Base-by-base conservation (phyloP, 2,329 filamentous ascomycete species). In the Cadophora sp. region DNA sequence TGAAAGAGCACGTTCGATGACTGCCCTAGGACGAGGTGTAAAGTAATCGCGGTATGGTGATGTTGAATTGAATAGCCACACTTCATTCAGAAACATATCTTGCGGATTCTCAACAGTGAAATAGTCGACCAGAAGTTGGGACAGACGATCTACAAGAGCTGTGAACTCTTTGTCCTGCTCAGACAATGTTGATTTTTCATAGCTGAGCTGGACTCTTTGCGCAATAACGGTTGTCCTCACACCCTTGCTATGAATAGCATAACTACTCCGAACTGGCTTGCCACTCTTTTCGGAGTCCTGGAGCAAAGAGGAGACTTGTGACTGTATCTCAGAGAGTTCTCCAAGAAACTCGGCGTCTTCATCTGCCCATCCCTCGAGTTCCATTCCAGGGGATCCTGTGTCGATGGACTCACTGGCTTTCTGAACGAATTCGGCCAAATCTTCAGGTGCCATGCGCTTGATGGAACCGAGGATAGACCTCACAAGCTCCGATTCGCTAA, bases 181-280 rank as follows among this genome's bases (percentile, higher is more conserved):
- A 0, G 90, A 91, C 33, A 95, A 83, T 3, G 86, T 83, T 1
- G 91, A 88, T 71, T 89, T 89, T 76, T 94, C 89, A 70, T 88
- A 91, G 79, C 90, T 93, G 48, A 96, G 83, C 74, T 94, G 89
- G 20, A 96, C 91, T 76, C 92, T 91, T 75, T 95, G 91, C 18
- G 91, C 91, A 60, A 95, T 88, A 39, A 95, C 87, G 0, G 92
- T 95, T 1, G 92, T 93, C 53, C 93, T 85, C 48, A 93, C 80
- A 51, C 91, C 88, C 70, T 88, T 89, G 79, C 85, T 86, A 70
- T 90, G 89, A 13, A 90, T 84, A 72, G 90, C 90, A 77, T 96
- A 91, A 76, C 90, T 90, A 79, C 90, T 96, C 69, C 89, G 88
- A 36, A 96, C 83, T 4, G 83, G 79, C 45, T 81, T 81, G 11